Percentiles rank a stretch among this genome's conserved stretches.
phyloP scores from a whole-genome alignment of 129 eudicot species.

The Pittosporum tobira region DNA sequence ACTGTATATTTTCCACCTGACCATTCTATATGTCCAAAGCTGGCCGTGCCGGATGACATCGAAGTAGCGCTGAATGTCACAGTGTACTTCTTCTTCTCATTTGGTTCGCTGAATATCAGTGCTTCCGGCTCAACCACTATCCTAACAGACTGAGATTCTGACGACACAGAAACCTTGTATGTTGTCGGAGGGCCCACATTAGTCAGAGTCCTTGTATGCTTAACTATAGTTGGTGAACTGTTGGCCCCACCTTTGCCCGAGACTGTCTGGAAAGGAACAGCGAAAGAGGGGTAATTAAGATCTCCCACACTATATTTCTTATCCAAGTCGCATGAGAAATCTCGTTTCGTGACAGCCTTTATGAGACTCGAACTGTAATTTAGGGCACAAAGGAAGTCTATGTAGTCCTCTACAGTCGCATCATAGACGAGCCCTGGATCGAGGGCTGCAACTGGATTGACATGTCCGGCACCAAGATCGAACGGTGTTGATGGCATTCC shows the following conservation, averaged over 20 bases:
- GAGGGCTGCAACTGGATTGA: slow-evolving; percentile 47
- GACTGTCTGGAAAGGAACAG: slow-evolving; percentile 44
- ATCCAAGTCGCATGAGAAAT: slow-evolving; percentile 22
- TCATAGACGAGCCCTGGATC: slow-evolving; percentile 63
- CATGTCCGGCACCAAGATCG: slow-evolving; percentile 69
- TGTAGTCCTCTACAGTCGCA: slow-evolving; percentile 32
- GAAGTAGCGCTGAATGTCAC: slow-evolving; percentile 58
- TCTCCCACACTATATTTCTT: slow-evolving; percentile 44
- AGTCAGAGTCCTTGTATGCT: slow-evolving; percentile 58
- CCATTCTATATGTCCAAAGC: slow-evolving; percentile 54
- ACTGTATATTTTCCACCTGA: slow-evolving; percentile 45
- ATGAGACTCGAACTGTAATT: slow-evolving; percentile 38
- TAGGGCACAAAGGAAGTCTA: slow-evolving; percentile 56
- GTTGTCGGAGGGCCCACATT: slow-evolving; percentile 60
- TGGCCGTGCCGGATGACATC: slow-evolving; percentile 51
- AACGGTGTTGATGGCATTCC: slow-evolving; percentile 56
- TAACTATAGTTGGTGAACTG: slow-evolving; percentile 21
- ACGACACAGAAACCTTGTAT: slow-evolving; percentile 48
- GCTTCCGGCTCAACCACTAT: slow-evolving; percentile 44
- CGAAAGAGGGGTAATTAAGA: slow-evolving; percentile 64
- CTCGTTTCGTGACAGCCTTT: slow-evolving; percentile 24
- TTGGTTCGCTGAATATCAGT: slow-evolving; percentile 28
- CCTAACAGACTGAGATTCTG: slow-evolving; percentile 39
- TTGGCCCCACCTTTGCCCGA: slow-evolving; percentile 43
- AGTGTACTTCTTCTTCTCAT: slow-evolving; percentile 52